These are phyloP conservation scores for Pythium aphanidermatum DNA, from an alignment of 352 stramenopile genomes.

Conservation along the genomic window DNA sequence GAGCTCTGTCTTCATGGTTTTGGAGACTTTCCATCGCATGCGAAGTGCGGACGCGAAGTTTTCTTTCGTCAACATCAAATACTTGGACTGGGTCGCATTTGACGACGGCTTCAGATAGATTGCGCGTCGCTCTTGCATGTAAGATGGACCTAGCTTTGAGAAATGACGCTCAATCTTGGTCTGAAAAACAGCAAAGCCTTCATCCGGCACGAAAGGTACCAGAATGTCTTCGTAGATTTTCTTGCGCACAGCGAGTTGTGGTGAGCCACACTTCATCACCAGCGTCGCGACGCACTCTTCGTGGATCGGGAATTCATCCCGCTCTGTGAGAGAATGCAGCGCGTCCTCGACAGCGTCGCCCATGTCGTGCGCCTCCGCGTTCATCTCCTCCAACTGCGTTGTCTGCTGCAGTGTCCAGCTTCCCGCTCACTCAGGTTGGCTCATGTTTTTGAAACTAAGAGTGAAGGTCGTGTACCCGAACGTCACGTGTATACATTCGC, in stretches of 20 bases:
- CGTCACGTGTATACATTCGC: slow-evolving; percentile 5
- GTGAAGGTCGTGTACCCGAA: slow-evolving; percentile 2
- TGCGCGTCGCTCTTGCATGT: slow-evolving; percentile 52
- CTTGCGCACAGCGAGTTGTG: slow-evolving; percentile 70
- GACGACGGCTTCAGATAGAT: slow-evolving; percentile 74
- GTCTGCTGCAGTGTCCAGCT: too few species aligned
- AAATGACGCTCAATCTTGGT: slow-evolving; percentile 74
- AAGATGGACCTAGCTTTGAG: slow-evolving; percentile 48
- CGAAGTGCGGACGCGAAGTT: slow-evolving; percentile 67
- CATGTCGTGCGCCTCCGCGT: slow-evolving; percentile 15
- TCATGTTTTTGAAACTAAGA: slow-evolving; percentile 24
- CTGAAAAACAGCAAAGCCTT: slow-evolving; percentile 72
- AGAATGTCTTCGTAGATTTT: slow-evolving; percentile 72
- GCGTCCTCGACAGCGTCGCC: slow-evolving; percentile 17
- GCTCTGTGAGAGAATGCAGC: slow-evolving; percentile 32
- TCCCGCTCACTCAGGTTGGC: slow-evolving; percentile 16
- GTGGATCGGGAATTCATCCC: slow-evolving; percentile 47
- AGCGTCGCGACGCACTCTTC: slow-evolving; percentile 60
- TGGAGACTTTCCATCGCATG: slow-evolving; percentile 71
- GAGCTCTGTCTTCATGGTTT: slow-evolving; percentile 72
- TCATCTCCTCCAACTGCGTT: too few species aligned
- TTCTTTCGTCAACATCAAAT: slow-evolving; percentile 60
- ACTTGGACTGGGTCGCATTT: slow-evolving; percentile 78
- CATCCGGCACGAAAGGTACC: slow-evolving; percentile 59
- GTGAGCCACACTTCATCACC: slow-evolving; percentile 75